Evolutionary conservation across 257 asterid species (phyloP).

Genomic region (Solanum megistacrolobum): DNA sequence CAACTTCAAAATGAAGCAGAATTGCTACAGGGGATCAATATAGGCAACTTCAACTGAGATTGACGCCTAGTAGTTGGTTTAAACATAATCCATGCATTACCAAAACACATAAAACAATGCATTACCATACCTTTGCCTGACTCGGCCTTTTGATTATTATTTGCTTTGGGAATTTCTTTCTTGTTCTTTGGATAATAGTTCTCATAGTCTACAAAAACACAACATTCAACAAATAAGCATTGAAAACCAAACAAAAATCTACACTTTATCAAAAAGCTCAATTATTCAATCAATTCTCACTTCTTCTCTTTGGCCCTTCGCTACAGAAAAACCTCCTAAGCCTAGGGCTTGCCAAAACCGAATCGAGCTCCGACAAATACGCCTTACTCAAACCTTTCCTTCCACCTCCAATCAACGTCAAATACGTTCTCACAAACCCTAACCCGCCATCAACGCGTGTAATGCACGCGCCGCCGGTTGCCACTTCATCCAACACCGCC

Average conservation of each 20-base stretch:
- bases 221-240: neutral
- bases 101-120: neutral
- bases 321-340: conserved; percentile 53
- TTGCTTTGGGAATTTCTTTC: conserved; percentile 44
- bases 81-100: neutral
- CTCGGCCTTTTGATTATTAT: conserved; percentile 34
- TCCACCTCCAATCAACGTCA: conserved; percentile 39
- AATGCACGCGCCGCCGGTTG: conserved; percentile 14
- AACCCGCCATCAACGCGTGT: conserved; percentile 22
- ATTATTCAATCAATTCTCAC: conserved; percentile 18
- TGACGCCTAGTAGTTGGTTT: neutral
- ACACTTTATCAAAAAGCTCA: neutral
- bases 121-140: conserved; percentile 36
- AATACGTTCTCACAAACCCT: conserved; percentile 40
- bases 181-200: conserved; percentile 49
- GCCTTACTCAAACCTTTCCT: conserved; percentile 14
- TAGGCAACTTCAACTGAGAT: neutral
- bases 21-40: neutral
- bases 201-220: conserved; percentile 46
- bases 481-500: conserved; percentile 12
- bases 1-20: neutral
- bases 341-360: conserved; percentile 20
- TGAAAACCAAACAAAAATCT: neutral
- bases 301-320: conserved; percentile 46
- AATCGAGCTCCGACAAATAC: conserved; percentile 17